Evolutionary conservation across 1,284 basidiomycete genomes (phyloP).

Genomic region (Leucoagaricus sp.): DNA sequence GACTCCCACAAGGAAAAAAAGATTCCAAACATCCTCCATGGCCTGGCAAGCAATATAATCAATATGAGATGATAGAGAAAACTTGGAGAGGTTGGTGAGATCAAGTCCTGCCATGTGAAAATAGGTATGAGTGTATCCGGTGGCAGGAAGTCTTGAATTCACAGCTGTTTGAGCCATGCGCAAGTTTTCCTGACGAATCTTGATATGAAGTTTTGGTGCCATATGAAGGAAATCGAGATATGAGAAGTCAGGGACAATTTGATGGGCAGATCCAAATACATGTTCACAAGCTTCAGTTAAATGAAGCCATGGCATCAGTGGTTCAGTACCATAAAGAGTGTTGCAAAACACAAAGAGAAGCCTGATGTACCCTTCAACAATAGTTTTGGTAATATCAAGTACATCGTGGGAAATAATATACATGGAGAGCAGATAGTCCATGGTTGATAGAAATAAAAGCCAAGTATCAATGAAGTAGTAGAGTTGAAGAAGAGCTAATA

Average conservation of each 20-base stretch:
- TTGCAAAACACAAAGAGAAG: conserved; percentile 37
- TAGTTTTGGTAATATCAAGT: conserved; percentile 29
- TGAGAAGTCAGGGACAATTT: conserved; percentile 35
- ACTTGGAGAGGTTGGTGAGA: conserved; percentile 10
- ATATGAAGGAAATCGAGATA: conserved; percentile 30
- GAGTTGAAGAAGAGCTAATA: conserved; percentile 31
- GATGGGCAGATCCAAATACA: conserved; percentile 30
- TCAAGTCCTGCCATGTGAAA: conserved; percentile 26
- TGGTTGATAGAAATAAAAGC: conserved; percentile 23
- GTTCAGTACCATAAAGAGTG: conserved; percentile 18
- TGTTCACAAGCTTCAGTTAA: conserved; percentile 41
- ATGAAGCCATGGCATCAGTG: conserved; percentile 43
- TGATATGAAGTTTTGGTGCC: conserved; percentile 28
- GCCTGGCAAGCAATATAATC: neutral
- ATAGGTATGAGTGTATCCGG: conserved; percentile 34
- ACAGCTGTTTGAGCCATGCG: conserved; percentile 16
- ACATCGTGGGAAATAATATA: conserved; percentile 31
- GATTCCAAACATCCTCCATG: conserved; percentile 7
- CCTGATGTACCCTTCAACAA: conserved; percentile 31
- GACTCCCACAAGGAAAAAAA: conserved; percentile 7
- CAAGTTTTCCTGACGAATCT: conserved; percentile 15
- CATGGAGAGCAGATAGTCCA: conserved; percentile 18
- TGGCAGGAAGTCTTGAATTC: conserved; percentile 19
- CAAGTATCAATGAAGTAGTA: conserved; percentile 33
- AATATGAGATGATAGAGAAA: conserved; percentile 12